These are phyloP conservation scores for Infundibulicybe gibba DNA, from an alignment of 768 basidiomycete genomes.

Conservation along the genomic window DNA sequence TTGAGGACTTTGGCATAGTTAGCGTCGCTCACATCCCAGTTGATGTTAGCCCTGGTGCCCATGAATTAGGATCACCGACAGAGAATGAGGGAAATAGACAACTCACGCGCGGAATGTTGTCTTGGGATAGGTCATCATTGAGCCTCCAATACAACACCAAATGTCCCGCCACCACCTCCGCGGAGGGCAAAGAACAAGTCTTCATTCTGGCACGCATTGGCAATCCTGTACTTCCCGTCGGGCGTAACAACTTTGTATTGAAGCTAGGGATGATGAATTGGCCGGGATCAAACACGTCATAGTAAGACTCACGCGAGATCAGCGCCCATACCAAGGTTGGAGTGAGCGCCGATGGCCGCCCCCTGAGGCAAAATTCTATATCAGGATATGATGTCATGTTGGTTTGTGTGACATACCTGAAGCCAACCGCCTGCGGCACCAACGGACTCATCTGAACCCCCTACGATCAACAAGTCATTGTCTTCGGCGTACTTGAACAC, in stretches of 20 bases:
- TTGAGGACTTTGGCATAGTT: too few relatives aligned
- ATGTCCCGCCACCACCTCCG: too few relatives aligned
- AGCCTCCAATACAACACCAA: conserved; percentile 44
- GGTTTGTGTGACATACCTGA: too few relatives aligned
- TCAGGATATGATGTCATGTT: neutral
- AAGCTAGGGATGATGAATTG: conserved; percentile 20
- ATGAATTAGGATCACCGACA: neutral
- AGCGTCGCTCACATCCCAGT: too few relatives aligned
- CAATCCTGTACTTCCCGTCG: conserved; percentile 34
- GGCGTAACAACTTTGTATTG: conserved; percentile 51
- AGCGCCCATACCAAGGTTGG: conserved; percentile 40
- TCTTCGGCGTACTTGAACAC: conserved; percentile 39
- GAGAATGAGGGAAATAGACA: too few relatives aligned
- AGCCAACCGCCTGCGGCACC: too few relatives aligned
- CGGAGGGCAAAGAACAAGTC: conserved; percentile 57
- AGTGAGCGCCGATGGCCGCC: conserved; percentile 42
- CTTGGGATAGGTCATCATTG: conserved; percentile 34
- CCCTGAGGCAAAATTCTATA: conserved; percentile 15
- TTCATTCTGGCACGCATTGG: conserved; percentile 44
- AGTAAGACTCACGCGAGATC: conserved; percentile 36
- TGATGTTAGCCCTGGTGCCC: too few relatives aligned
- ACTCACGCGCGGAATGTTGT: conserved; percentile 29
- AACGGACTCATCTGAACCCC: too few relatives aligned
- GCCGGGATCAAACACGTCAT: neutral
- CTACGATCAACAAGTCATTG: conserved; percentile 40